Evolutionary conservation across 441 rosid genomes (phyloP).

Genomic region (Kokia cookei): DNA sequence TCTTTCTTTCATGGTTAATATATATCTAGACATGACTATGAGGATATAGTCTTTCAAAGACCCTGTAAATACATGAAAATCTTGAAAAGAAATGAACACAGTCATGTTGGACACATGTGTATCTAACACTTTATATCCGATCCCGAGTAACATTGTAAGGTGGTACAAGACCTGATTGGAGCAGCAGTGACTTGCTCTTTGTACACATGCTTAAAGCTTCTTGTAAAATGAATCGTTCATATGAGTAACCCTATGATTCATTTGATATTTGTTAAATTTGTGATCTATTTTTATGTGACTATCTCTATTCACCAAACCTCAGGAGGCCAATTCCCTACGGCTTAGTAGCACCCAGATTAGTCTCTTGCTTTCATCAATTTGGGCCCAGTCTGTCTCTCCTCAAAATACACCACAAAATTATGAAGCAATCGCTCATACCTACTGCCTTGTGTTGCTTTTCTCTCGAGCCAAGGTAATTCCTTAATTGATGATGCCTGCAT

Average conservation of each 20-base stretch:
- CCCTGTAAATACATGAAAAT: not conserved
- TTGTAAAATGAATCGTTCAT: slow-evolving; percentile 1
- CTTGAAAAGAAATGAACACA: not conserved
- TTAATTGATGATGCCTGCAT: not conserved
- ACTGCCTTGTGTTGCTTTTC: slow-evolving; percentile 61
- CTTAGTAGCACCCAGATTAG: slow-evolving; percentile 73
- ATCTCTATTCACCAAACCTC: slow-evolving; percentile 18
- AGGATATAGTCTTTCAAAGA: not conserved
- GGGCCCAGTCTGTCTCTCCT: slow-evolving; percentile 71
- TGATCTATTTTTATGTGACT: not conserved
- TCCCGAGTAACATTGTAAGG: not conserved
- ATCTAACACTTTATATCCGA: not conserved
- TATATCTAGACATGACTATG: not conserved
- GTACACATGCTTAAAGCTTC: slow-evolving; percentile 4
- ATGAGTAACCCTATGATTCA: not conserved
- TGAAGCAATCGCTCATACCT: slow-evolving; percentile 78
- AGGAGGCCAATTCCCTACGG: slow-evolving; percentile 56
- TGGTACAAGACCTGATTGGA: not conserved
- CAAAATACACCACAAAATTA: slow-evolving; percentile 63
- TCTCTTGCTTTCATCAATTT: slow-evolving; percentile 72
- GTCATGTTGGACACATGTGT: not conserved
- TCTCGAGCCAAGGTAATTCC: slow-evolving; percentile 64
- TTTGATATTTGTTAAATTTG: slow-evolving; percentile 3
- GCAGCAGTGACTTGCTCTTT: not conserved
- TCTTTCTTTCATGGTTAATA: not conserved